These are phyloP conservation scores for Talaromyces stipitatus DNA, from an alignment of 495 filamentous ascomycete species.

Conservation along the genomic window DNA sequence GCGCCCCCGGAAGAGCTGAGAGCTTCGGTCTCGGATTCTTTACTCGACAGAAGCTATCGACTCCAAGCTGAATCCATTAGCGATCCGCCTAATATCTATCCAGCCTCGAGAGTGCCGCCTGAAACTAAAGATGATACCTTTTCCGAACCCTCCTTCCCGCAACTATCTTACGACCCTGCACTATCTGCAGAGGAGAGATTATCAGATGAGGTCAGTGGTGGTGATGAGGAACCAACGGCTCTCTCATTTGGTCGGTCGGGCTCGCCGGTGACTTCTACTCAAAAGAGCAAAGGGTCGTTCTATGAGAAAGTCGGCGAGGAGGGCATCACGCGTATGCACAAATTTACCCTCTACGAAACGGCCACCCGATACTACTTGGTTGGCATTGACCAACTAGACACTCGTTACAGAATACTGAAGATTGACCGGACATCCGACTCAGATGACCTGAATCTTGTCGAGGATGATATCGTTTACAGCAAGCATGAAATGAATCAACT, in stretches of 20 bases:
- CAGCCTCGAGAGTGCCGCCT: background rate
- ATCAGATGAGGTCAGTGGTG: constrained; percentile 23
- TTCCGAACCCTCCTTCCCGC: constrained; percentile 1
- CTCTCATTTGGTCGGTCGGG: constrained; percentile 36
- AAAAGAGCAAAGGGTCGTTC: constrained; percentile 36
- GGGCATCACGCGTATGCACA: constrained; percentile 80
- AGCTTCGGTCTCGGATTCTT: constrained; percentile 1
- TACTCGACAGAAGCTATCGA: background rate
- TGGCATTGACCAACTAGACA: constrained; percentile 81
- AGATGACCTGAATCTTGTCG: constrained; percentile 72
- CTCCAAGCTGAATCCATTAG: background rate
- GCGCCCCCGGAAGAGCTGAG: background rate
- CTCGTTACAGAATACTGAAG: constrained; percentile 82
- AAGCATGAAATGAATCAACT: constrained; percentile 90
- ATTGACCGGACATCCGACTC: constrained; percentile 84
- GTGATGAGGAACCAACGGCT: constrained; percentile 36
- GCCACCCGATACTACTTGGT: constrained; percentile 88
- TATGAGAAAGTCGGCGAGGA: constrained; percentile 59
- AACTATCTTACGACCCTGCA: constrained; percentile 17
- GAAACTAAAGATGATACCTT: background rate
- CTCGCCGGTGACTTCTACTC: constrained; percentile 26
- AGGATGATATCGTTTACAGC: constrained; percentile 91
- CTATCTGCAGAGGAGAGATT: constrained; percentile 16
- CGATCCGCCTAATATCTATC: background rate
- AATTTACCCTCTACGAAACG: constrained; percentile 92